phyloP scores from a whole-genome alignment of 164 flowering plant genomes.

The Malania oleifera region DNA sequence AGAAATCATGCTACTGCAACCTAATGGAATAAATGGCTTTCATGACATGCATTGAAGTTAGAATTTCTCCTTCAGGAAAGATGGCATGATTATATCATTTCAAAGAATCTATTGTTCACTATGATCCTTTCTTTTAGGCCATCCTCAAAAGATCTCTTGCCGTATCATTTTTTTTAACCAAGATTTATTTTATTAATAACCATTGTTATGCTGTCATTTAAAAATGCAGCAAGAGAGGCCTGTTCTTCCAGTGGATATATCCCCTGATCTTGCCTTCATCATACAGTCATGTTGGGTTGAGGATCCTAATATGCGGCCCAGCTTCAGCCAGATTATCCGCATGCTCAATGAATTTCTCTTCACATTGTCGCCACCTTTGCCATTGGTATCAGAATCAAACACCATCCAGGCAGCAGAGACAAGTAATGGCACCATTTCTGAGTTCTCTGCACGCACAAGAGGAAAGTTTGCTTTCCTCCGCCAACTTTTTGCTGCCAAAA shows the following conservation, averaged over 20 bases:
- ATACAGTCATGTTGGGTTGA: conserved; percentile 92
- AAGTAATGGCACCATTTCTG: conserved; percentile 44
- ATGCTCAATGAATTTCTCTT: conserved; percentile 68
- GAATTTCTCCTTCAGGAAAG: no score
- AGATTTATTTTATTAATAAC: neutral
- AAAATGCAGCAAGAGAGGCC: conserved; percentile 79
- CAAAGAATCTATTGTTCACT: no score
- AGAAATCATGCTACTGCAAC: no score
- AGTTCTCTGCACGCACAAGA: conserved; percentile 58
- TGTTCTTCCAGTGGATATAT: conserved; percentile 53
- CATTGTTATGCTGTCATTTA: conserved; percentile 3
- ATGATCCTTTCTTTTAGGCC: no score
- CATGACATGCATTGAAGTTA: no score
- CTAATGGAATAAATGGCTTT: no score
- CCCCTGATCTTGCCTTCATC: conserved; percentile 69
- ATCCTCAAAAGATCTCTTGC: no score
- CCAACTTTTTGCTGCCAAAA: conserved; percentile 72
- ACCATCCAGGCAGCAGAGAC: conserved; percentile 23
- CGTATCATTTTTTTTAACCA: no score
- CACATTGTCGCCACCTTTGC: conserved; percentile 45
- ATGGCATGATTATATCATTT: no score
- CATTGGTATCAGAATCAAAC: conserved; percentile 37
- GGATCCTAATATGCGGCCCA: conserved; percentile 82
- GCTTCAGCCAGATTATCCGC: conserved; percentile 80
- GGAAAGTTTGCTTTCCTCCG: conserved; percentile 76